Evolutionary conservation across 768 basidiomycete species (phyloP).

Genomic region (Suillus subaureus): DNA sequence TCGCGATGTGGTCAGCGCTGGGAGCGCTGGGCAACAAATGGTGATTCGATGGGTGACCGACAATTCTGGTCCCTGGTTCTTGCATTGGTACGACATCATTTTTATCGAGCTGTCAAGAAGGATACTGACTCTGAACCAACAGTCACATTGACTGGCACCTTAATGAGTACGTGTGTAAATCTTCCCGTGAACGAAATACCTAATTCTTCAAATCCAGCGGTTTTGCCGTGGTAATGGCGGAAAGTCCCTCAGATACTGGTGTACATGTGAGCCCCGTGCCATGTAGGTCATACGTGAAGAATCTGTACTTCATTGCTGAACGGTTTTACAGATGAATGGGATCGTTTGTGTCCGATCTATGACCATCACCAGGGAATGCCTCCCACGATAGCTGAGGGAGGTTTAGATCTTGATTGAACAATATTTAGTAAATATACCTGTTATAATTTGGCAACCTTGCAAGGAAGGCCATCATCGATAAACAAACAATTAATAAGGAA

Average conservation of each 20-base stretch:
- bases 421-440: too few species aligned
- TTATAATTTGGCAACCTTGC: too few species aligned
- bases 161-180: slow-evolving; percentile 13
- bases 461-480: too few species aligned
- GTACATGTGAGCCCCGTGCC: neutral
- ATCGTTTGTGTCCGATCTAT: slow-evolving; percentile 26
- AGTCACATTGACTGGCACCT: slow-evolving; percentile 26
- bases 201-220: slow-evolving; percentile 18
- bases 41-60: neutral
- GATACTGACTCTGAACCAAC: neutral
- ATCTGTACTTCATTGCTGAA: neutral
- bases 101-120: neutral
- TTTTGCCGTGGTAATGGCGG: slow-evolving; percentile 33
- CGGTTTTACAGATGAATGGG: slow-evolving; percentile 22
- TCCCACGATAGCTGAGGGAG: too few species aligned
- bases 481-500: too few species aligned
- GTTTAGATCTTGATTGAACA: too few species aligned
- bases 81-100: slow-evolving; percentile 12
- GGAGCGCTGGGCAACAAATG: neutral
- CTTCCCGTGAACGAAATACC: neutral
- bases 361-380: too few species aligned
- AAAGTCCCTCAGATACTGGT: slow-evolving; percentile 17
- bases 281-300: neutral
- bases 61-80: neutral
- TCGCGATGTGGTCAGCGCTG: neutral